Base-by-base conservation (phyloP, 2,329 filamentous ascomycete genomes). In the Blumeriella jaapii region DNA sequence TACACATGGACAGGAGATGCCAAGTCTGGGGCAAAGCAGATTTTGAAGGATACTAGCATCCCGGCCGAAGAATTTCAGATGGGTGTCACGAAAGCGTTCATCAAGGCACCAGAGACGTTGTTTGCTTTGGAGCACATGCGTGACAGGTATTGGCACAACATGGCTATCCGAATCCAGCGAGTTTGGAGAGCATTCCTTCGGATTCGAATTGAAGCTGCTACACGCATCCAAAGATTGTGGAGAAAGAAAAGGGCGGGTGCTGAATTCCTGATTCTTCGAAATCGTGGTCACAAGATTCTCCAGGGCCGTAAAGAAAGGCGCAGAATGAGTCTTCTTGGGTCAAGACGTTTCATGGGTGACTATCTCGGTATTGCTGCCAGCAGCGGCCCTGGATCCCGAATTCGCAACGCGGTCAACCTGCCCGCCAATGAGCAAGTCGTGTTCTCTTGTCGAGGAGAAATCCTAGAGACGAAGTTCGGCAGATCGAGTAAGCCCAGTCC, bases 71-170 rank as follows among this genome's bases (percentile, higher is more conserved):
- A 98, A 57, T 96, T 85, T 69, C 91, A 98, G 60, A 82, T 98
- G 70, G 91, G 91, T 62, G 82, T 91, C 4, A 89, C 83, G 1
- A 98, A 96, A 61, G 89, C 86, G 3, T 98, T 98, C 54, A 93
- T 98, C 65, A 96, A 98, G 61, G 87, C 91, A 0, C 91, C 91
- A 0, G 91, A 98, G 60, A 98, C 91, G 0, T 65, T 98, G 2
- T 98, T 98, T 55, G 91, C 91, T 2, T 67, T 98, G 8, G 91
- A 98, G 60, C 87, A 93, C 39, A 96, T 98, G 89, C 76, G 91
- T 55, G 91, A 98, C 57, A 72, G 84, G 38, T 98, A 96, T 61
- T 96, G 89, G 89, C 89, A 96, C 61, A 98, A 96, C 62, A 96
- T 98, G 91, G 91, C 91, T 3, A 93, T 89, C 41, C 77, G 91